These are phyloP conservation scores for Fusarium haematococcum DNA, from an alignment of 2,329 filamentous ascomycete species.

Conservation along the genomic window DNA sequence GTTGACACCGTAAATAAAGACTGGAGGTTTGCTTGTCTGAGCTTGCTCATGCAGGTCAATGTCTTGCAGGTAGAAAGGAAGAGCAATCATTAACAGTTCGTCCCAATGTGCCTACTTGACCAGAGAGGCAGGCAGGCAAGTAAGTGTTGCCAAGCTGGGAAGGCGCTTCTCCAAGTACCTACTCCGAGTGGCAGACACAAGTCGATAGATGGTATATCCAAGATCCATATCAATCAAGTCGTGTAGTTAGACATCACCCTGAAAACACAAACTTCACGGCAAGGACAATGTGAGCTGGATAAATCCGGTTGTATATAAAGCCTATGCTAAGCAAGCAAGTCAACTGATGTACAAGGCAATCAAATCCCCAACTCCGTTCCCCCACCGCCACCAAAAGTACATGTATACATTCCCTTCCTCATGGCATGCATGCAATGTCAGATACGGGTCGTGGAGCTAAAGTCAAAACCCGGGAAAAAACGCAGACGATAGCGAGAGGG, in stretches of 20 bases:
- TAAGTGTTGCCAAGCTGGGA: neutral
- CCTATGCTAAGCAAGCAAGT: conserved; percentile 9
- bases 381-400: conserved; percentile 13
- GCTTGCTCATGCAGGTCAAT: neutral
- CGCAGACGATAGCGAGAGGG: conserved; percentile 11
- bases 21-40: neutral
- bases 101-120: neutral
- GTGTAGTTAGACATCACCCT: neutral
- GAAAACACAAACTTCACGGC: neutral
- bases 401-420: conserved; percentile 32
- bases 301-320: conserved; percentile 10
- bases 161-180: neutral
- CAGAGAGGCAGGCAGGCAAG: neutral
- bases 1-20: neutral
- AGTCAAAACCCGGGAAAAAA: conserved; percentile 18
- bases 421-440: conserved; percentile 34
- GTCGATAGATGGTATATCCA: neutral
- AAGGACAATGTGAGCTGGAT: neutral
- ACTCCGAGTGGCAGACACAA: neutral
- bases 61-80: neutral
- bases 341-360: conserved; percentile 35
- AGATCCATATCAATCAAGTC: neutral
- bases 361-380: conserved; percentile 33
- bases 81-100: neutral
- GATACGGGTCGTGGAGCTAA: conserved; percentile 21